These are phyloP conservation scores for Calonectria pseudoreteaudii DNA, from an alignment of 2,329 filamentous ascomycete species.

Conservation along the genomic window DNA sequence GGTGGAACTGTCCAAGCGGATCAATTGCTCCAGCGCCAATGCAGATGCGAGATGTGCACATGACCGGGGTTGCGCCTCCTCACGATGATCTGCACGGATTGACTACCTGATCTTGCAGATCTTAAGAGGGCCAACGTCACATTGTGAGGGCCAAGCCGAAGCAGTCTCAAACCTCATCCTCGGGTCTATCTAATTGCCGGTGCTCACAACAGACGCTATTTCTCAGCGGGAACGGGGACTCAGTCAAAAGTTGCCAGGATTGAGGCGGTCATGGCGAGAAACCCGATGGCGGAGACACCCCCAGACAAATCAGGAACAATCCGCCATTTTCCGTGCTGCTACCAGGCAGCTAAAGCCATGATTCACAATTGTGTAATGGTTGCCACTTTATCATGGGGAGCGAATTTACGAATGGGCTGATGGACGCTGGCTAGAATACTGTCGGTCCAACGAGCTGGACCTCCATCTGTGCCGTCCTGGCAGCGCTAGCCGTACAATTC, in stretches of 20 bases:
- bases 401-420: neutral
- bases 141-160: neutral
- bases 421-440: neutral
- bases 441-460: neutral
- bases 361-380: neutral
- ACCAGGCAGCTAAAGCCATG: neutral
- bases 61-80: neutral
- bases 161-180: no score
- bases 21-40: neutral
- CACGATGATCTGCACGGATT: neutral
- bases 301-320: neutral
- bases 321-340: neutral
- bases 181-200: no score
- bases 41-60: neutral
- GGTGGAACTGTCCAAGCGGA: neutral
- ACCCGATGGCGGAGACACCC: neutral
- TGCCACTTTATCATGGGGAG: neutral
- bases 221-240: no score
- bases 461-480: neutral
- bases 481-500: neutral
- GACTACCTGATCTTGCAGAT: neutral
- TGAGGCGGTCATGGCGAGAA: neutral
- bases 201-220: neutral
- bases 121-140: neutral
- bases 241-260: neutral